Evolutionary conservation across 345 rosid species (phyloP).

Genomic region (Populus simonii): DNA sequence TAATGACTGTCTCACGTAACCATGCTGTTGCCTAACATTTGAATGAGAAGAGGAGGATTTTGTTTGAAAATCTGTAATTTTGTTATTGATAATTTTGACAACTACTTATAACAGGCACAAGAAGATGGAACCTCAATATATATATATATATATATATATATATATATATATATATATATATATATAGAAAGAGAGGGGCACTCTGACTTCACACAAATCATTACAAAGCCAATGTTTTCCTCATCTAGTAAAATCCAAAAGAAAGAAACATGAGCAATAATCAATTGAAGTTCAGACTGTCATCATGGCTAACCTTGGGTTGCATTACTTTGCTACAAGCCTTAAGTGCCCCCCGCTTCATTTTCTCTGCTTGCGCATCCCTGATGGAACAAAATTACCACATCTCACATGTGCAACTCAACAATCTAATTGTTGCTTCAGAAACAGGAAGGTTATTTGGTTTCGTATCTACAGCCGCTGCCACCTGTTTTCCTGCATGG

Average conservation of each 20-base stretch:
- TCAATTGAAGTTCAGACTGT: background rate
- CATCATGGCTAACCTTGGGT: slow-evolving; percentile 16
- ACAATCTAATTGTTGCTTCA: slow-evolving; percentile 3
- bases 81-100: background rate
- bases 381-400: background rate
- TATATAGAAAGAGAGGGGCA: background rate
- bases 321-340: slow-evolving; percentile 17
- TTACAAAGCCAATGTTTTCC: slow-evolving; percentile 17
- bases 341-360: slow-evolving; percentile 5
- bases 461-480: slow-evolving; percentile 10
- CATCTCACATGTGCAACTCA: slow-evolving; percentile 10
- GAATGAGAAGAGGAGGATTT: too few relatives aligned
- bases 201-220: background rate
- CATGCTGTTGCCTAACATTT: too few relatives aligned
- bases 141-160: too few relatives aligned
- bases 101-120: slow-evolving; percentile 12
- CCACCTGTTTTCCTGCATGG: slow-evolving; percentile 9
- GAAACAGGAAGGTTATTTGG: slow-evolving; percentile 19
- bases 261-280: slow-evolving; percentile 5
- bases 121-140: background rate
- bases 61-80: background rate
- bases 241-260: slow-evolving; percentile 3
- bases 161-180: too few relatives aligned
- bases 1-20: too few relatives aligned
- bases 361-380: slow-evolving; percentile 1